Conservation (phyloP, 164 flowering plant species). For the Sedum album region DNA sequence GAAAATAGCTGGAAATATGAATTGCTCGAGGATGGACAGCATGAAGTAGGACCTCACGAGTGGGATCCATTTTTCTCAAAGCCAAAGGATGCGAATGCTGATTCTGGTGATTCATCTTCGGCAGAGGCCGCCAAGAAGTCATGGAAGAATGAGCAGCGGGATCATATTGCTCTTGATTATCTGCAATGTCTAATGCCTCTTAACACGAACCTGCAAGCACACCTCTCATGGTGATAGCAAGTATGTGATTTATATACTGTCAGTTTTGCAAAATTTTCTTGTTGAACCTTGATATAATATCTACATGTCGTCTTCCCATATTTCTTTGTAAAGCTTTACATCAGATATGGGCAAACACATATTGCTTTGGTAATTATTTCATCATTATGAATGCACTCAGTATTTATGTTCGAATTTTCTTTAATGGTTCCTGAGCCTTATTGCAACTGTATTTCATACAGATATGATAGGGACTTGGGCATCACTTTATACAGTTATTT, state of each 20-base stretch:
- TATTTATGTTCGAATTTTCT: too few relatives aligned
- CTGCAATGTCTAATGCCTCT: background rate
- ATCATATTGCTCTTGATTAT: constrained; percentile 14
- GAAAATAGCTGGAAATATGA: constrained; percentile 91
- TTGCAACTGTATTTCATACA: too few relatives aligned
- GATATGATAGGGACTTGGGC: too few relatives aligned
- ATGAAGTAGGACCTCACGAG: constrained; percentile 64
- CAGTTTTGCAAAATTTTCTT: too few relatives aligned
- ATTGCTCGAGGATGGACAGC: constrained; percentile 72
- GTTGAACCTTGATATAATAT: too few relatives aligned
- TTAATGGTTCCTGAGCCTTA: too few relatives aligned
- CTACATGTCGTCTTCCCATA: too few relatives aligned
- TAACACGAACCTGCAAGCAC: background rate
- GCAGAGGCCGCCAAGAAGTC: constrained; percentile 74
- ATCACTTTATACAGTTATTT: too few relatives aligned
- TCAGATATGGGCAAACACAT: too few relatives aligned
- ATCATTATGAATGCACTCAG: too few relatives aligned
- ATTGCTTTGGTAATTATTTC: too few relatives aligned
- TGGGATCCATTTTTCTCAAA: constrained; percentile 96
- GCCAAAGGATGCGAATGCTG: constrained; percentile 46
- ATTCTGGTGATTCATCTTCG: constrained; percentile 38
- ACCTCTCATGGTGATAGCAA: background rate
- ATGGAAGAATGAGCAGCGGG: constrained; percentile 78
- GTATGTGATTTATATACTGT: background rate
- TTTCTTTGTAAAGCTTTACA: too few relatives aligned